Evolutionary conservation across 2,329 filamentous ascomycete species (phyloP).

Genomic region (Metarhizium rileyi): DNA sequence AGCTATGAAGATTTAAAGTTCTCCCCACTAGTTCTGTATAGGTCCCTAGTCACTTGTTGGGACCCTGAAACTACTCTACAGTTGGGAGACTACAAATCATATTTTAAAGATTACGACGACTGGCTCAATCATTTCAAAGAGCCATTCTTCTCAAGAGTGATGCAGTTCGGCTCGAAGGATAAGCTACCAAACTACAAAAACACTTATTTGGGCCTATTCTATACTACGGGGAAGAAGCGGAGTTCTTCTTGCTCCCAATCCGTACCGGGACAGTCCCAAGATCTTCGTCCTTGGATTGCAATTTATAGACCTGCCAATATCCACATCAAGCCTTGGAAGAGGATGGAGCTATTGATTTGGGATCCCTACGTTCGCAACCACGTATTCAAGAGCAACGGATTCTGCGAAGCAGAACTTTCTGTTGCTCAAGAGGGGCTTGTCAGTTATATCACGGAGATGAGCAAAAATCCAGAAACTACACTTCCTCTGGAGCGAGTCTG

Average conservation of each 20-base stretch:
- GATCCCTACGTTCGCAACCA: slow-evolving; percentile 27
- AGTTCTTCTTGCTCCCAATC: not conserved
- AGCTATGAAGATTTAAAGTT: not conserved
- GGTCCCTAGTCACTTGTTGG: slow-evolving; percentile 32
- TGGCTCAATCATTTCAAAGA: slow-evolving; percentile 16
- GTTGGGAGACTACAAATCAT: slow-evolving; percentile 11
- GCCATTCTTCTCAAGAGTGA: not conserved
- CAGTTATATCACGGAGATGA: slow-evolving; percentile 21
- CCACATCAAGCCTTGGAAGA: slow-evolving; percentile 19
- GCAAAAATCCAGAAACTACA: slow-evolving; percentile 18
- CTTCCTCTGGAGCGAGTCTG: slow-evolving; percentile 33
- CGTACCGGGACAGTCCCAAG: not conserved
- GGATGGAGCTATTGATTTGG: slow-evolving; percentile 45
- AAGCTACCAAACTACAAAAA: slow-evolving; percentile 4
- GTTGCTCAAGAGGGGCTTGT: slow-evolving; percentile 37
- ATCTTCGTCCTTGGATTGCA: slow-evolving; percentile 37
- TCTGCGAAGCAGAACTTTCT: slow-evolving; percentile 27
- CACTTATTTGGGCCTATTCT: slow-evolving; percentile 35
- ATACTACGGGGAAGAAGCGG: slow-evolving; percentile 18
- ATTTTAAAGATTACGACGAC: slow-evolving; percentile 12
- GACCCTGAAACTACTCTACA: slow-evolving; percentile 15
- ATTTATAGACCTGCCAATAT: slow-evolving; percentile 35
- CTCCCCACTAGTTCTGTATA: slow-evolving; percentile 23
- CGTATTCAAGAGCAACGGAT: slow-evolving; percentile 9
- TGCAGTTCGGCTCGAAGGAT: not conserved